Percentiles rank a stretch among this genome's conserved stretches.
These are phyloP conservation scores for Stereocaulon alpinum DNA, from an alignment of 495 filamentous ascomycete genomes.

Conservation along the genomic window DNA sequence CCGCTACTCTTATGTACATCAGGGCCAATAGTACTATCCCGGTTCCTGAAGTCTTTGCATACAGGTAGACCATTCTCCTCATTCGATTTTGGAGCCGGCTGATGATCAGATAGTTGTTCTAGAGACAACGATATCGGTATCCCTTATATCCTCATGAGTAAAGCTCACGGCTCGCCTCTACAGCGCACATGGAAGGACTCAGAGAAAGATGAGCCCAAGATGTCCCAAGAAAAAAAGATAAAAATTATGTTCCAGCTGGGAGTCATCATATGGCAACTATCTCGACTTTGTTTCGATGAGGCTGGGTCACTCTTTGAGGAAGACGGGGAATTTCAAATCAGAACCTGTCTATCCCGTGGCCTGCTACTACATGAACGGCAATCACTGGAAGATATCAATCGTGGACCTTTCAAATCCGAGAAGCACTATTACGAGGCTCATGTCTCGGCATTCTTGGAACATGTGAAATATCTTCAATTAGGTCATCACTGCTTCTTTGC, in stretches of 20 bases:
- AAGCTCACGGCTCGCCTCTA: slow-evolving; percentile 24
- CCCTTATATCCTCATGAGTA: slow-evolving; percentile 25
- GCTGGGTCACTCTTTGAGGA: no score
- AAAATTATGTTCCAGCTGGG: no score
- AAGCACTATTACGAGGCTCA: background rate
- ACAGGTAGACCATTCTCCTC: background rate
- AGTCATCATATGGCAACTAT: no score
- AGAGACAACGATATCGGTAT: slow-evolving; percentile 23
- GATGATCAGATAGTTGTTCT: background rate
- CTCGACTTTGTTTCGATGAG: no score
- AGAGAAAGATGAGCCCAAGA: no score
- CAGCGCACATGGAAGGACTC: background rate
- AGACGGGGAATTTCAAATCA: no score
- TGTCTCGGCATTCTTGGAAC: background rate
- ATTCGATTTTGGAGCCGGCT: background rate
- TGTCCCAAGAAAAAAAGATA: no score
- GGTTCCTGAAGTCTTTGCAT: background rate
- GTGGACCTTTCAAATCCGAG: background rate
- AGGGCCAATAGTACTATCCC: background rate
- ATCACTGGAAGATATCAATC: background rate
- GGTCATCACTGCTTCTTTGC: background rate
- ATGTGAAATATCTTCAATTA: background rate
- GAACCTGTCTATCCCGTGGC: no score
- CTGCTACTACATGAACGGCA: no score
- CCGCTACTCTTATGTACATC: background rate